Conservation (phyloP, 2,329 filamentous ascomycete species). For the Penicillium aurantiogriseum region DNA sequence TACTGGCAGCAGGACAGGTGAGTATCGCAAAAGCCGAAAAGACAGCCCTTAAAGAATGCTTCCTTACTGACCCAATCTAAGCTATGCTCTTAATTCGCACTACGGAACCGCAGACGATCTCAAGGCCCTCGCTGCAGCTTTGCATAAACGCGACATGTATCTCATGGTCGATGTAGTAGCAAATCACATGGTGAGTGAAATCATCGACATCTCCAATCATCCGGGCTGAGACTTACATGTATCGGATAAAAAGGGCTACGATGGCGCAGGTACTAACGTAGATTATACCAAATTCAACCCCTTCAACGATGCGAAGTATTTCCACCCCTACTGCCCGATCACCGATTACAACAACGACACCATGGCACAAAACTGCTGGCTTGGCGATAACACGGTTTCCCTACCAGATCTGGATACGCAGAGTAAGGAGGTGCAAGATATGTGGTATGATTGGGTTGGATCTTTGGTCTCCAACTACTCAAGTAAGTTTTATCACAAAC, state of each 20-base stretch:
- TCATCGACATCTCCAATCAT: not conserved
- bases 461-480: constrained; percentile 34
- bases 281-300: constrained; percentile 55
- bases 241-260: constrained; percentile 42
- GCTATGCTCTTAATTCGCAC: constrained; percentile 55
- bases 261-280: constrained; percentile 48
- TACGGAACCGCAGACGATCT: constrained; percentile 62
- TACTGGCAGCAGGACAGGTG: constrained; percentile 53
- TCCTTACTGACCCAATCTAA: constrained; percentile 5
- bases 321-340: constrained; percentile 59
- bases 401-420: constrained; percentile 64
- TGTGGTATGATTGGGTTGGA: constrained; percentile 60
- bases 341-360: constrained; percentile 53
- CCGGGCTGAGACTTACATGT: not conserved
- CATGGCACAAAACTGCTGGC: constrained; percentile 52
- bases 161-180: constrained; percentile 60
- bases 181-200: constrained; percentile 19
- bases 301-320: constrained; percentile 59
- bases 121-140: constrained; percentile 53
- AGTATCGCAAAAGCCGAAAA: not conserved
- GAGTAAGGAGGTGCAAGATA: constrained; percentile 46
- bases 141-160: constrained; percentile 59
- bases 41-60: not conserved
- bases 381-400: constrained; percentile 53
- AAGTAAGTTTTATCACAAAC: constrained; percentile 46